Percentiles rank a stretch among this genome's conserved stretches.
These are phyloP conservation scores for Rhodocollybia butyracea DNA, from an alignment of 768 basidiomycete genomes.

Conservation along the genomic window DNA sequence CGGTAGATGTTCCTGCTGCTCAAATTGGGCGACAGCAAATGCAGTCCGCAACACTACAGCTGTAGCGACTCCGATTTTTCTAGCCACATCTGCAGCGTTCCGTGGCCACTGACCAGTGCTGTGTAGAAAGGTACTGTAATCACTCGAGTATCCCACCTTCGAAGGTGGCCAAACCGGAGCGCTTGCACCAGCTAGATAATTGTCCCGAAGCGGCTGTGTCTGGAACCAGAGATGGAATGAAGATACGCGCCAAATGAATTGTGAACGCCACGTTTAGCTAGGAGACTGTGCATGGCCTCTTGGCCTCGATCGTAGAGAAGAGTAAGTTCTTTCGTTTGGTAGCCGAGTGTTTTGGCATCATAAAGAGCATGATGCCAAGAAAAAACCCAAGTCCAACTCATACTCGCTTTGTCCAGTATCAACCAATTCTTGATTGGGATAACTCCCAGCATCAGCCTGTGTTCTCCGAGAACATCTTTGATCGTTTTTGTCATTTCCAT, in stretches of 20 bases:
- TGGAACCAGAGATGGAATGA: not conserved
- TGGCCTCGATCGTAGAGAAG: not conserved
- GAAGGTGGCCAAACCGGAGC: constrained; percentile 2
- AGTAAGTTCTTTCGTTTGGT: not conserved
- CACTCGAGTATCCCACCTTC: not conserved
- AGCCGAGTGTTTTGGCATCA: constrained; percentile 1
- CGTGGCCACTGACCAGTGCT: constrained; percentile 1
- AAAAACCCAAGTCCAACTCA: not conserved
- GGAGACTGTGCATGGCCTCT: not conserved
- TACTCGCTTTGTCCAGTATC: not conserved
- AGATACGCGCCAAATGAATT: constrained; percentile 3
- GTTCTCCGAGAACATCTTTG: not conserved
- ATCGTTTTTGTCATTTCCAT: not conserved
- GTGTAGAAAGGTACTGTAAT: not conserved
- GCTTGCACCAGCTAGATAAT: not conserved
- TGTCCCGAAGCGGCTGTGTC: not conserved
- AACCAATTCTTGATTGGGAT: constrained; percentile 3
- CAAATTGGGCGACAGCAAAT: not conserved
- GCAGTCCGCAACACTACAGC: constrained; percentile 5
- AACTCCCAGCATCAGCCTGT: not conserved
- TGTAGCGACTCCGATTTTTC: not conserved
- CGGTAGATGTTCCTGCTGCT: not conserved
- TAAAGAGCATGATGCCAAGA: constrained; percentile 8
- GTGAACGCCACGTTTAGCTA: not conserved
- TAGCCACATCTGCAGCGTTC: not conserved